Conservation (phyloP, 192 early-diverging fungal species). For the Coemansia sp. region DNA sequence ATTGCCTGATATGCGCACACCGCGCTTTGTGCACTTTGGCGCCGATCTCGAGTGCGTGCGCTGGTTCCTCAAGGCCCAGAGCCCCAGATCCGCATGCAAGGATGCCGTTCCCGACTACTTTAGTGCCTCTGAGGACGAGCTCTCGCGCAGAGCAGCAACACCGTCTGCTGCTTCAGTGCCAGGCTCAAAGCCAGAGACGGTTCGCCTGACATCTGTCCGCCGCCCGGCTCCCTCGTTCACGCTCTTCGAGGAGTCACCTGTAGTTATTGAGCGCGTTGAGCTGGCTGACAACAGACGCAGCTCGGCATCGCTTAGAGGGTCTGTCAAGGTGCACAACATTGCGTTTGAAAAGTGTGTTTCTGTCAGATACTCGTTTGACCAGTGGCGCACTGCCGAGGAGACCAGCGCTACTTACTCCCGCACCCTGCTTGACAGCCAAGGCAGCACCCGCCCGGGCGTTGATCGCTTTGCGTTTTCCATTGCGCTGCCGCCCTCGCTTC, state of each 20-base stretch:
- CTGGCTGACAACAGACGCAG: slow-evolving; percentile 54
- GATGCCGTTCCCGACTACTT: slow-evolving; percentile 37
- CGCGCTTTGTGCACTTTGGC: slow-evolving; percentile 69
- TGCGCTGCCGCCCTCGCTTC: slow-evolving; percentile 53
- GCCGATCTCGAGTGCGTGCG: slow-evolving; percentile 68
- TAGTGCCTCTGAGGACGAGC: slow-evolving; percentile 28
- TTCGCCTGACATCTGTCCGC: slow-evolving; percentile 41
- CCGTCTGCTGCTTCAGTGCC: background rate
- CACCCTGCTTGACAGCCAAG: slow-evolving; percentile 52
- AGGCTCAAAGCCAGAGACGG: slow-evolving; percentile 12
- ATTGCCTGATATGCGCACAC: slow-evolving; percentile 30
- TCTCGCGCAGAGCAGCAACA: background rate
- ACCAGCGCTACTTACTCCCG: slow-evolving; percentile 63
- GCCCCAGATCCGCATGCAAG: slow-evolving; percentile 55
- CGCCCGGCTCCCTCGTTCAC: slow-evolving; percentile 47
- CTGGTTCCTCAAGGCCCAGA: slow-evolving; percentile 70
- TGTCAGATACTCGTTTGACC: slow-evolving; percentile 81
- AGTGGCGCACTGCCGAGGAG: slow-evolving; percentile 76
- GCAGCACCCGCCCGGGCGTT: slow-evolving; percentile 44
- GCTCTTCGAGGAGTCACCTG: slow-evolving; percentile 50
- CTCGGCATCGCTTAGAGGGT: slow-evolving; percentile 59
- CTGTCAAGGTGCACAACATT: slow-evolving; percentile 78
- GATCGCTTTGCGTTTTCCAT: slow-evolving; percentile 76
- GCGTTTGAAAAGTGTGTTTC: slow-evolving; percentile 80
- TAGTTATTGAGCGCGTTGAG: slow-evolving; percentile 62